phyloP scores from a whole-genome alignment of 2,329 filamentous ascomycete species.

The Emmonsiellopsis sp. region DNA sequence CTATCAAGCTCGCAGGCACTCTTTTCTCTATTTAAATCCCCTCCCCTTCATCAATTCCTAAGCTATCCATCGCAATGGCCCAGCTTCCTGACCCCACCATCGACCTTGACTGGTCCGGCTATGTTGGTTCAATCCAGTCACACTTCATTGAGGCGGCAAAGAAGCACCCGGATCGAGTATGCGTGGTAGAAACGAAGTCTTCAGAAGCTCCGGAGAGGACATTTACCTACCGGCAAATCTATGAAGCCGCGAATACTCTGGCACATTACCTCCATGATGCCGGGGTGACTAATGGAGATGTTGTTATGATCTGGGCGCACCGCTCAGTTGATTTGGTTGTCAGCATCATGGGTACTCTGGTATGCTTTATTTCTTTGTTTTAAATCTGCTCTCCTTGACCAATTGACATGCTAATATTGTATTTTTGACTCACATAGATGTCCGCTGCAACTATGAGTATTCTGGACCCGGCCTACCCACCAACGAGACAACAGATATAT shows the following conservation, averaged over 20 bases:
- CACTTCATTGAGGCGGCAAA: slow-evolving; percentile 38
- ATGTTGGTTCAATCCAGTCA: slow-evolving; percentile 26
- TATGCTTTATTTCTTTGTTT: neutral
- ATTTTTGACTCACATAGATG: neutral
- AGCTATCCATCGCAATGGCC: neutral
- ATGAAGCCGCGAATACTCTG: slow-evolving; percentile 71
- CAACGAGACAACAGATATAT: slow-evolving; percentile 71
- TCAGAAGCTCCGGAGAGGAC: slow-evolving; percentile 47
- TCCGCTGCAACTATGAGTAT: slow-evolving; percentile 50
- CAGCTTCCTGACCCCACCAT: slow-evolving; percentile 33
- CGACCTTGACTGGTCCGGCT: slow-evolving; percentile 38
- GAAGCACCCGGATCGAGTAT: slow-evolving; percentile 58
- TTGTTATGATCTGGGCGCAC: slow-evolving; percentile 88
- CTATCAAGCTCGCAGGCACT: too few relatives aligned
- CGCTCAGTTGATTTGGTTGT: slow-evolving; percentile 70
- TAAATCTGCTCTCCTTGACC: neutral
- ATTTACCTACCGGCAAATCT: slow-evolving; percentile 81
- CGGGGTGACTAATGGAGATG: slow-evolving; percentile 69
- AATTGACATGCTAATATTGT: neutral
- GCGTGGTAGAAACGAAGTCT: slow-evolving; percentile 57
- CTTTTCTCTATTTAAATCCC: too few relatives aligned
- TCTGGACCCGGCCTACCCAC: slow-evolving; percentile 75
- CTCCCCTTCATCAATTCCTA: neutral
- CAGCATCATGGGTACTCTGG: slow-evolving; percentile 61
- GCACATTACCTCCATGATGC: slow-evolving; percentile 68